phyloP scores from a whole-genome alignment of 495 filamentous ascomycete genomes.

The Cryomyces minteri region DNA sequence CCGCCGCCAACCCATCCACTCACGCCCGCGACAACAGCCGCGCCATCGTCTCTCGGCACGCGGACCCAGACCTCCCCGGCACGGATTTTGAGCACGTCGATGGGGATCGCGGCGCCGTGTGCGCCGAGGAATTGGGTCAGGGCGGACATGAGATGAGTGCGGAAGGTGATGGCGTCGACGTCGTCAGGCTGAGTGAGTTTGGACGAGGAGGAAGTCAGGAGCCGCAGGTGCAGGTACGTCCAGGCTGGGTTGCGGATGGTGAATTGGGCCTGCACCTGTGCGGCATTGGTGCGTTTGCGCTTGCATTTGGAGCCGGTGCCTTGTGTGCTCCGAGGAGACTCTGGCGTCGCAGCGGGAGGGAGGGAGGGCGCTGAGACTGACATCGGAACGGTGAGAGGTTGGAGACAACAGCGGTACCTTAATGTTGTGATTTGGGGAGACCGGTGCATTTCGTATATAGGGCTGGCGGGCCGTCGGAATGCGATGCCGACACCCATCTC shows the following conservation, averaged over 20 bases:
- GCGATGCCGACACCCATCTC: no score
- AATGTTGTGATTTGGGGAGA: no score
- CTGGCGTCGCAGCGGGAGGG: no score
- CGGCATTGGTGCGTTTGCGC: slow-evolving; percentile 8
- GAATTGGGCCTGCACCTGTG: slow-evolving; percentile 7
- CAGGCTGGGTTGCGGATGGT: slow-evolving; percentile 15
- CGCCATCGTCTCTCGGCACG: slow-evolving; percentile 48
- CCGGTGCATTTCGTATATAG: no score
- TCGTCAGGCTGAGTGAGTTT: not conserved
- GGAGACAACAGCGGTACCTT: no score
- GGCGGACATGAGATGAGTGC: slow-evolving; percentile 52
- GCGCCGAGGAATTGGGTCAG: slow-evolving; percentile 66
- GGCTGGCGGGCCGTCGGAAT: no score
- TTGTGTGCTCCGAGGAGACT: not conserved
- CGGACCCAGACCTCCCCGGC: slow-evolving; percentile 48
- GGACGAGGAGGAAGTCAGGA: slow-evolving; percentile 12
- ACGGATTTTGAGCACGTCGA: slow-evolving; percentile 60
- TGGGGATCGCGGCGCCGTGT: slow-evolving; percentile 52
- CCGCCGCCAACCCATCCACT: slow-evolving; percentile 36
- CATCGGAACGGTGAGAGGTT: no score
- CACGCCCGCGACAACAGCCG: slow-evolving; percentile 46
- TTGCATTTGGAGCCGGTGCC: not conserved
- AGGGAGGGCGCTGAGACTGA: no score
- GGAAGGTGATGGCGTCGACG: slow-evolving; percentile 57
- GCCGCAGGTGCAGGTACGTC: slow-evolving; percentile 18